A percentile compares a stretch with the other conserved stretches of the same genome.
These are phyloP conservation scores for Nannochloropsis gaditana DNA, from an alignment of 108 stramenopile species.

Conservation along the genomic window DNA sequence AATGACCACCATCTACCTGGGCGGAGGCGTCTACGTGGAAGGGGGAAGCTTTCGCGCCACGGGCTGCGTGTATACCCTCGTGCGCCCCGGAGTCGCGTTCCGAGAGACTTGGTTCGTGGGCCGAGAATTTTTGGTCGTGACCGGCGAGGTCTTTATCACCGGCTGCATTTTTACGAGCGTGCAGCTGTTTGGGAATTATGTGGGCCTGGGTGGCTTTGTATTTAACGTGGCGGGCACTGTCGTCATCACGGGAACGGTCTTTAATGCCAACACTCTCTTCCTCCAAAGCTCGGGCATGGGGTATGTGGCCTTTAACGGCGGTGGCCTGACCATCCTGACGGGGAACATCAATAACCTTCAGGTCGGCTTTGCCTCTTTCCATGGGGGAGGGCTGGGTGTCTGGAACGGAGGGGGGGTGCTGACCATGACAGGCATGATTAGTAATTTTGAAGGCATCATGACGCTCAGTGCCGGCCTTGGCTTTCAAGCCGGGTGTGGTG, in stretches of 20 bases:
- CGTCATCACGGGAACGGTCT: neutral
- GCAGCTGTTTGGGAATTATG: neutral
- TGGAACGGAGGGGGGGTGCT: conserved; percentile 13
- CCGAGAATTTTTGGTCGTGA: neutral
- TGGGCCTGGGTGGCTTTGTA: neutral
- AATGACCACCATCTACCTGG: neutral
- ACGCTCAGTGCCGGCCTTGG: neutral
- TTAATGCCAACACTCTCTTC: neutral
- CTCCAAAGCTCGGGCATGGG: neutral
- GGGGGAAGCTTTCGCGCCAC: neutral
- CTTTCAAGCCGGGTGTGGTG: neutral
- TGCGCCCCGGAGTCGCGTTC: neutral
- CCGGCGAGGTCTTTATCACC: conserved; percentile 5
- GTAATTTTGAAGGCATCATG: neutral
- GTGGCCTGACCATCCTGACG: neutral
- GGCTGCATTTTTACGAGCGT: neutral
- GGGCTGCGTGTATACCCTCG: neutral
- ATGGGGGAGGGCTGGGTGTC: neutral
- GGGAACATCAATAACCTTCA: conserved; percentile 4
- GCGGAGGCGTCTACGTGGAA: neutral
- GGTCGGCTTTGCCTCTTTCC: neutral
- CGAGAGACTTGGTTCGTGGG: neutral
- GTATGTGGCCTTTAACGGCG: neutral
- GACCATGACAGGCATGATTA: neutral
- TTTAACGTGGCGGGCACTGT: neutral